Percentiles rank a stretch among this genome's conserved stretches.
Evolutionary conservation across 1,284 basidiomycete genomes (phyloP).

Genomic region (Sanghuangporus weigelae): DNA sequence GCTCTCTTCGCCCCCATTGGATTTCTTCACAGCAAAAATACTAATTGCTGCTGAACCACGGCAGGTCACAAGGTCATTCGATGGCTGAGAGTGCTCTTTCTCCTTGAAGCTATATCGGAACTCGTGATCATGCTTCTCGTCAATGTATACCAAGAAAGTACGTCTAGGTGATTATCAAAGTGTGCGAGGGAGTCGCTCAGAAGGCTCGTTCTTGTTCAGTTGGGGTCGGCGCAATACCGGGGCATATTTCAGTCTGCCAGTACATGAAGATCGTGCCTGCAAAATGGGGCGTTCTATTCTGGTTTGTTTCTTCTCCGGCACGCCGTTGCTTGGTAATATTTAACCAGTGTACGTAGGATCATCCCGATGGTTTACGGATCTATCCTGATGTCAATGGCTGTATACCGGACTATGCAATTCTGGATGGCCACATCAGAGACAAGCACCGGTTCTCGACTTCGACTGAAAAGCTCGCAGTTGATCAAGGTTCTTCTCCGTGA

Average conservation of each 20-base stretch:
- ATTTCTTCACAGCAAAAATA: background rate
- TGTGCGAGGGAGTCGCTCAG: background rate
- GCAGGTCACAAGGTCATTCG: background rate
- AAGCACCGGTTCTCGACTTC: background rate
- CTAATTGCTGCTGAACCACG: background rate
- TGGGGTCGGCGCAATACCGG: background rate
- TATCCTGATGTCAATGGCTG: constrained; percentile 3
- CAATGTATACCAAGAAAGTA: background rate
- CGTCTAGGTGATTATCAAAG: background rate
- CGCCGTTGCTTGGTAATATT: no score
- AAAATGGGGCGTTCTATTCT: background rate
- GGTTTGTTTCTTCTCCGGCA: background rate
- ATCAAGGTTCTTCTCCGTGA: constrained; percentile 3
- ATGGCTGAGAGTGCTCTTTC: background rate
- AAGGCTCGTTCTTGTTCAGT: background rate
- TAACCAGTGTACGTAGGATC: background rate
- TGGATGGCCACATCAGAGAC: background rate
- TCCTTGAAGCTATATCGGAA: background rate
- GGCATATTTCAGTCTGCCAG: background rate
- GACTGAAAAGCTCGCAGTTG: background rate
- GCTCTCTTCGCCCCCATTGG: background rate
- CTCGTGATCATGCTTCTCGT: background rate
- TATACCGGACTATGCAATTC: background rate
- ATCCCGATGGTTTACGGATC: constrained; percentile 3
- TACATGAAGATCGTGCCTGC: background rate